Percentiles rank a stretch among this genome's conserved stretches.
Evolutionary conservation across 2,329 filamentous ascomycete species (phyloP).

Genomic region (Xylaria sp.): DNA sequence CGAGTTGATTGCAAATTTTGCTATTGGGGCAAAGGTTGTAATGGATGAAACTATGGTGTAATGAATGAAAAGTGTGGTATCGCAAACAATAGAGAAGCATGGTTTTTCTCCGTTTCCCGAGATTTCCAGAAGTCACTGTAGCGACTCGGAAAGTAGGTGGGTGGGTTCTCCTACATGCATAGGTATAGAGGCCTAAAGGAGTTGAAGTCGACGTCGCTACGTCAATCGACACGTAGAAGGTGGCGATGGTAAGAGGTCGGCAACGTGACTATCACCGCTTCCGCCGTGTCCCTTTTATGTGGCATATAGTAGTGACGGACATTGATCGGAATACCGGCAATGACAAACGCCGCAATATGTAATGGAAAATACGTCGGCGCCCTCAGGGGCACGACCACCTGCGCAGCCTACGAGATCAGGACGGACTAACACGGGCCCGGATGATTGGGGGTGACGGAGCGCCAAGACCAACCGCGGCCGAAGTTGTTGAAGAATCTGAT

Average conservation of each 20-base stretch:
- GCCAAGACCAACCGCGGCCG: conserved; percentile 6
- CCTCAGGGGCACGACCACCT: neutral
- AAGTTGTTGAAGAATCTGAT: conserved; percentile 1
- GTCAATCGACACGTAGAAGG: neutral
- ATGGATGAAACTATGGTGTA: neutral
- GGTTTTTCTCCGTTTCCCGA: neutral
- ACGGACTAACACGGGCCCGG: conserved; percentile 6
- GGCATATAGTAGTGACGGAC: neutral
- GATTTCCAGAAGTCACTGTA: neutral
- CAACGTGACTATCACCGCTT: neutral
- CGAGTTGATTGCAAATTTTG: neutral
- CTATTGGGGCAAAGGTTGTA: neutral
- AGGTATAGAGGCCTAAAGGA: conserved; percentile 8
- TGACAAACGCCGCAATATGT: neutral
- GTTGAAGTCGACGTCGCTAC: neutral
- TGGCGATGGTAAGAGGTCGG: neutral
- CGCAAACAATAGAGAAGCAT: neutral
- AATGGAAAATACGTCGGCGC: neutral
- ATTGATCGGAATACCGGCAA: neutral
- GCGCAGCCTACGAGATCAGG: conserved; percentile 4
- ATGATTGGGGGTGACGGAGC: conserved; percentile 13
- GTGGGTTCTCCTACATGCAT: neutral
- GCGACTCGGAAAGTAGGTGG: neutral
- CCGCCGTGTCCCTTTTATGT: neutral
- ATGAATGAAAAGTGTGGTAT: neutral